Base-by-base conservation (phyloP, 108 stramenopile genomes). In the Cyclostephanos tholiformis region DNA sequence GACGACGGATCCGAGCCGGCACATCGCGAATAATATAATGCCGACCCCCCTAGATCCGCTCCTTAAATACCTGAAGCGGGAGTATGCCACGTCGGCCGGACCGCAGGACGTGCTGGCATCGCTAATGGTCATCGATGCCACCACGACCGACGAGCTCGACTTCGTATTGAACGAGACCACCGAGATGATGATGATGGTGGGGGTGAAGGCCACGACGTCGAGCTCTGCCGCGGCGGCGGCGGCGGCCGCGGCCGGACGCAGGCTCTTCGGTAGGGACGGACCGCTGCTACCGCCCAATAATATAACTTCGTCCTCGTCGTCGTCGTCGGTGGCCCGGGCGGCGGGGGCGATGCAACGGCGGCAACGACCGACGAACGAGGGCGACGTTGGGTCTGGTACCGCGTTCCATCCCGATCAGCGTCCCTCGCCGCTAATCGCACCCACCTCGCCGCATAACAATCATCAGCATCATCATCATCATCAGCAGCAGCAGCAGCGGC, bases 101-200 rank as follows among this genome's bases (percentile, higher is more conserved):
- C 77, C 77, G 49, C 55, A 67, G 65, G 77, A 78, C 66, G 77
- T 78, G 25, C 61, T 78, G 8, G 77, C 69, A 14, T 67, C 44
- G 27, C 44, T 46, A 13, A 46, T 46, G 44, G 44, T 46, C 13
- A 14, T 2, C 44, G 44, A 46, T 14, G 56, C 53, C 9, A 71
- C 71, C 27, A 71, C 77, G 2, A 71, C 65, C 20, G 65, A 71
- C 36, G 70, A 71, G 22, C 30, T 78, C 32, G 77, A 78, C 30
- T 63, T 55, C 48, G 71, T 70, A 65, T 35, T 71, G 41, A 71
- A 70, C 49, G 49, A 61, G 43, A 48, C 72, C 46, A 25, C 58
- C 25, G 53, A 23, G 20, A 58, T 43, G 32, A 70, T 16, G 41
- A 56, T 25, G 23, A 36, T 29, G 52, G 38, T 20, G 51, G 44